phyloP scores from a whole-genome alignment of 306 rosid genomes.

The Leucaena leucocephala region DNA sequence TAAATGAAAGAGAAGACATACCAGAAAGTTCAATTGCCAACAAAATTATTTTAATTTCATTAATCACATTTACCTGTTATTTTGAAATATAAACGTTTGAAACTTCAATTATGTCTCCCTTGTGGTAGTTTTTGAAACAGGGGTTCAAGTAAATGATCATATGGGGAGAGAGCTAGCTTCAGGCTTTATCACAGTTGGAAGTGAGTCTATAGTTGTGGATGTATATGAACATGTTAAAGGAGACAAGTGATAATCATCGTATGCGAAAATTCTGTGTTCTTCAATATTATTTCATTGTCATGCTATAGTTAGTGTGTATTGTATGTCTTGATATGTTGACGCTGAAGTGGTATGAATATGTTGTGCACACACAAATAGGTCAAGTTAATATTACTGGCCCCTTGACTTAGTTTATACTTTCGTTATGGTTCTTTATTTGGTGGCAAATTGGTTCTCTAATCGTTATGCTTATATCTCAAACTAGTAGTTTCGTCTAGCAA shows the following conservation, averaged over 20 bases:
- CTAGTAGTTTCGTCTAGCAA: not conserved
- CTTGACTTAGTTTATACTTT: not conserved
- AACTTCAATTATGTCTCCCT: not conserved
- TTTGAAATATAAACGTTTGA: not conserved
- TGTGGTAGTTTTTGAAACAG: not conserved
- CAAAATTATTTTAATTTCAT: not conserved
- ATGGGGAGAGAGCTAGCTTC: not conserved
- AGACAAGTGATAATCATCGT: not conserved
- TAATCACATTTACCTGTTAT: not conserved
- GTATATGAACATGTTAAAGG: not conserved
- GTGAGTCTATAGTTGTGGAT: not conserved
- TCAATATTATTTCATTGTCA: not conserved
- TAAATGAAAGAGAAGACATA: not conserved
- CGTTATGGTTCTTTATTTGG: not conserved
- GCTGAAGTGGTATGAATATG: slow-evolving; percentile 11
- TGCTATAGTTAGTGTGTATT: not conserved
- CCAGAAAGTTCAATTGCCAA: not conserved
- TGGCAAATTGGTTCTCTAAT: not conserved
- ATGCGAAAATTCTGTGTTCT: not conserved
- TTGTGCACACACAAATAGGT: not conserved
- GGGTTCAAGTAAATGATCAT: not conserved
- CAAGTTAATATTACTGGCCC: not conserved
- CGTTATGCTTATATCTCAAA: not conserved
- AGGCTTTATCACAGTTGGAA: not conserved
- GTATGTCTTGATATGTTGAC: not conserved